Conservation (phyloP, 2,329 filamentous ascomycete genomes). For the Curvularia verruculosa region DNA sequence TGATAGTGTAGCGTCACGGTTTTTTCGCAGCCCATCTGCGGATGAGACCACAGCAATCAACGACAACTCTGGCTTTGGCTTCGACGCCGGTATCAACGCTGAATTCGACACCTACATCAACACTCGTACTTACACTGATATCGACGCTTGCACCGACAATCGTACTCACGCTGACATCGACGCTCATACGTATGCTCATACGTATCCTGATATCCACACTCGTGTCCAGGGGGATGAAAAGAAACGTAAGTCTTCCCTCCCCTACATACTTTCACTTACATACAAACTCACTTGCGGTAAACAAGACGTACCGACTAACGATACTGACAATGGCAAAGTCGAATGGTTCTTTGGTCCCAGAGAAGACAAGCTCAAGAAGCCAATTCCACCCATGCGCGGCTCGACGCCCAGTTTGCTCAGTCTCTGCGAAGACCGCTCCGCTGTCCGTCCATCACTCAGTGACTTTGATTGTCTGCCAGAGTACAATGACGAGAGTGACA, state of each 20-base stretch:
- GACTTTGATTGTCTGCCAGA: not conserved
- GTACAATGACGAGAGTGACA: not conserved
- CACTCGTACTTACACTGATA: no score
- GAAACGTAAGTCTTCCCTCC: slow-evolving; percentile 29
- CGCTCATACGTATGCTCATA: no score
- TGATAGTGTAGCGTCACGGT: slow-evolving; percentile 23
- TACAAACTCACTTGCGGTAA: not conserved
- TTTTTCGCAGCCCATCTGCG: slow-evolving; percentile 25
- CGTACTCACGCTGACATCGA: no score
- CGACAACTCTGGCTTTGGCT: slow-evolving; percentile 6
- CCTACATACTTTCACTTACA: not conserved
- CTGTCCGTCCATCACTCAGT: not conserved
- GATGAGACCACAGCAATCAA: slow-evolving; percentile 25
- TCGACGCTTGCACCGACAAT: no score
- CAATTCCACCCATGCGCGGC: slow-evolving; percentile 1
- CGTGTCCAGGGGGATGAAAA: no score
- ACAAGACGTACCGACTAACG: not conserved
- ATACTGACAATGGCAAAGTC: slow-evolving; percentile 7
- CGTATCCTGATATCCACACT: no score
- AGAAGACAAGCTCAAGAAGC: slow-evolving; percentile 13
- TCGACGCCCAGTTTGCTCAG: no score
- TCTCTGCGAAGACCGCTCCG: not conserved
- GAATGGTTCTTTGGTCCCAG: slow-evolving; percentile 20
- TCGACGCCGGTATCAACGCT: slow-evolving; percentile 23
- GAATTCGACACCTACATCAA: no score